Conservation (phyloP, 805 yeast genomes). For the Metschnikowia kunwiensis region DNA sequence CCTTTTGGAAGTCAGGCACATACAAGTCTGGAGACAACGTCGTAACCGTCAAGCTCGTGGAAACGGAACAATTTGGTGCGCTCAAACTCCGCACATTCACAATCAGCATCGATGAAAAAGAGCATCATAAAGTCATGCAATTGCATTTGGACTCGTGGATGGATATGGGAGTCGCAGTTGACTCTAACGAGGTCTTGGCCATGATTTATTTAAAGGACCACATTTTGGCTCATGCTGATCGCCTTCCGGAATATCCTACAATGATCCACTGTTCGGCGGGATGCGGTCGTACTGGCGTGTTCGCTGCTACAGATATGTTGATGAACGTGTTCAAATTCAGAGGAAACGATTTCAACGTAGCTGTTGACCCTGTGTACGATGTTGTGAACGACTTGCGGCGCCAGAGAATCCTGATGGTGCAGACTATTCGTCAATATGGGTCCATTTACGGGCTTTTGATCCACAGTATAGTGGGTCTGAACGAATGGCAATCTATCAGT, state of each 20-base stretch:
- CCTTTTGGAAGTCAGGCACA: constrained; percentile 71
- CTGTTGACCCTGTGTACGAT: constrained; percentile 42
- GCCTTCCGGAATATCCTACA: constrained; percentile 33
- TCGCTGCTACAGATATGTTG: constrained; percentile 65
- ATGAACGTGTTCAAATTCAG: constrained; percentile 30
- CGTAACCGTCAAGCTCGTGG: constrained; percentile 29
- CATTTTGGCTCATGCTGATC: constrained; percentile 9
- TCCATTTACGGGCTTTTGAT: constrained; percentile 43
- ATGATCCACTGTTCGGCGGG: constrained; percentile 88
- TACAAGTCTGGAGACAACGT: constrained; percentile 35
- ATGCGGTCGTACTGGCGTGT: constrained; percentile 87
- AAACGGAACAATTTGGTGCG: constrained; percentile 11
- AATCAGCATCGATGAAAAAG: constrained; percentile 11
- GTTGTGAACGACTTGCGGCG: constrained; percentile 47
- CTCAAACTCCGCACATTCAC: constrained; percentile 18
- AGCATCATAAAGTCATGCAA: constrained; percentile 55
- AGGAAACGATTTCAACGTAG: constrained; percentile 14
- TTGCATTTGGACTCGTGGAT: constrained; percentile 81
- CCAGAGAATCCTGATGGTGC: constrained; percentile 59
- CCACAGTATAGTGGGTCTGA: constrained; percentile 4
- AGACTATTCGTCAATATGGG: constrained; percentile 52
- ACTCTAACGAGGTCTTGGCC: constrained; percentile 54
- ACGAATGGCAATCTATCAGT: constrained; percentile 5
- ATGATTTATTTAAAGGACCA: constrained; percentile 33
- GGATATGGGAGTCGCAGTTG: constrained; percentile 66